A percentile compares a stretch with the other conserved stretches of the same genome.
phyloP scores from a whole-genome alignment of 2,329 filamentous ascomycete genomes.

The Stagonosporopsis rhizophila region DNA sequence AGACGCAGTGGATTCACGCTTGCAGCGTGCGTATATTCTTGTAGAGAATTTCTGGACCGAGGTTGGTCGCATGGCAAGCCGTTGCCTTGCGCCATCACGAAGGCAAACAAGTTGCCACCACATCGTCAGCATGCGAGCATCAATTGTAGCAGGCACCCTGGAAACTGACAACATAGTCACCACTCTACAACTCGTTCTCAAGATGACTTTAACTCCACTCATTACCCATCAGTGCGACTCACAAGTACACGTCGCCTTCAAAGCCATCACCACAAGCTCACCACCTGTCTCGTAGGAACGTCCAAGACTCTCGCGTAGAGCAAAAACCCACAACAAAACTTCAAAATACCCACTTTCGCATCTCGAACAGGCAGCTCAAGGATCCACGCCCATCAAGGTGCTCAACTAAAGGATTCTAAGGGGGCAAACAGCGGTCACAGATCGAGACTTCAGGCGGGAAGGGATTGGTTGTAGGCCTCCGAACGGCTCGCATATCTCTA shows the following conservation, averaged over 20 bases:
- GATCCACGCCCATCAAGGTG: slow-evolving; percentile 7
- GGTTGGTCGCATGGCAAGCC: background rate
- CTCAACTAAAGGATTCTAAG: background rate
- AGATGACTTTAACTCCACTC: too few species aligned
- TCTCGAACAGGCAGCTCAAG: slow-evolving; percentile 9
- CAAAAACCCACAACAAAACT: background rate
- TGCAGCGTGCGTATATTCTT: background rate
- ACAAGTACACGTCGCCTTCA: too few species aligned
- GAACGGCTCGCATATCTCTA: too few species aligned
- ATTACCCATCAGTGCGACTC: too few species aligned
- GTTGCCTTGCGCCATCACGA: background rate
- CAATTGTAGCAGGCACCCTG: too few species aligned
- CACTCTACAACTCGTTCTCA: too few species aligned
- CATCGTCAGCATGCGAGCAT: background rate
- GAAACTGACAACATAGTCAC: too few species aligned
- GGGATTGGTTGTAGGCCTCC: too few species aligned
- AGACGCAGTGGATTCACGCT: background rate
- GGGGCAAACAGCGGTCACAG: too few species aligned
- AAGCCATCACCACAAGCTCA: too few species aligned
- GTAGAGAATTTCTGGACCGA: background rate
- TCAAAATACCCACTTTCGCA: background rate
- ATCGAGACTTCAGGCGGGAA: too few species aligned
- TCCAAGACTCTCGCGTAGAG: background rate
- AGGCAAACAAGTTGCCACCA: background rate
- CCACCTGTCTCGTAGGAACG: too few species aligned